A percentile compares a stretch with the other conserved stretches of the same genome.
These are phyloP conservation scores for Sordariomycetes sp. DNA, from an alignment of 2,329 filamentous ascomycete genomes.

Conservation along the genomic window DNA sequence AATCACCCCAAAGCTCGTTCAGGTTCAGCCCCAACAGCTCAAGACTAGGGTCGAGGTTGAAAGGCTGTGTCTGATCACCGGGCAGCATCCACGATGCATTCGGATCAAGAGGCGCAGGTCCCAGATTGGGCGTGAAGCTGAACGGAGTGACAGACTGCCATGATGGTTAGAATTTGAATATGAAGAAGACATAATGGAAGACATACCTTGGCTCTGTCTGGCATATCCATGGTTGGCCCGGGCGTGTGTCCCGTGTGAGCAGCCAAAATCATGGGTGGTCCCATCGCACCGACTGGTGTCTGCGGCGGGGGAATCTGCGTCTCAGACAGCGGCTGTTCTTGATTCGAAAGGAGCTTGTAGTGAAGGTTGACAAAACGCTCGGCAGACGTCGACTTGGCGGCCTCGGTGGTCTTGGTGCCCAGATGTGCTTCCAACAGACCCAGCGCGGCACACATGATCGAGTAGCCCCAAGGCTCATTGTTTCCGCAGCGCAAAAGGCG, in stretches of 20 bases:
- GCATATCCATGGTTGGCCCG: slow-evolving; percentile 19
- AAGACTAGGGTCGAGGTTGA: slow-evolving; percentile 44
- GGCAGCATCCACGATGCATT: slow-evolving; percentile 23
- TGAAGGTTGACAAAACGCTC: slow-evolving; percentile 51
- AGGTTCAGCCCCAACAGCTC: slow-evolving; percentile 44
- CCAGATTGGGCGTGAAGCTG: slow-evolving; percentile 23
- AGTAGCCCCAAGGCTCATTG: slow-evolving; percentile 56
- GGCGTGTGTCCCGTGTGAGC: slow-evolving; percentile 5
- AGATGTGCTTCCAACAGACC: slow-evolving; percentile 51
- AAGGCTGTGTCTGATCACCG: slow-evolving; percentile 22
- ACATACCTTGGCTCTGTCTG: slow-evolving; percentile 28
- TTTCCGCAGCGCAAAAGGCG: slow-evolving; percentile 52
- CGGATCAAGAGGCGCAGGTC: slow-evolving; percentile 23
- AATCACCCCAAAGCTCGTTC: slow-evolving; percentile 46
- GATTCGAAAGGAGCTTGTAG: slow-evolving; percentile 45
- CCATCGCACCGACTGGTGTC: slow-evolving; percentile 6
- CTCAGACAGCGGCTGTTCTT: slow-evolving; percentile 33
- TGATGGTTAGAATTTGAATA: neutral
- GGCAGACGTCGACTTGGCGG: slow-evolving; percentile 48
- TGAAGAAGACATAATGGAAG: slow-evolving; percentile 2
- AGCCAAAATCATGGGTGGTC: neutral
- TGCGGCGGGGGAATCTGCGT: slow-evolving; percentile 14
- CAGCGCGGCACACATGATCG: slow-evolving; percentile 52
- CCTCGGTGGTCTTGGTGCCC: slow-evolving; percentile 45
- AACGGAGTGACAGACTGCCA: slow-evolving; percentile 32